Evolutionary conservation across 2,329 filamentous ascomycete species (phyloP).

Genomic region (Botrytis byssoidea): DNA sequence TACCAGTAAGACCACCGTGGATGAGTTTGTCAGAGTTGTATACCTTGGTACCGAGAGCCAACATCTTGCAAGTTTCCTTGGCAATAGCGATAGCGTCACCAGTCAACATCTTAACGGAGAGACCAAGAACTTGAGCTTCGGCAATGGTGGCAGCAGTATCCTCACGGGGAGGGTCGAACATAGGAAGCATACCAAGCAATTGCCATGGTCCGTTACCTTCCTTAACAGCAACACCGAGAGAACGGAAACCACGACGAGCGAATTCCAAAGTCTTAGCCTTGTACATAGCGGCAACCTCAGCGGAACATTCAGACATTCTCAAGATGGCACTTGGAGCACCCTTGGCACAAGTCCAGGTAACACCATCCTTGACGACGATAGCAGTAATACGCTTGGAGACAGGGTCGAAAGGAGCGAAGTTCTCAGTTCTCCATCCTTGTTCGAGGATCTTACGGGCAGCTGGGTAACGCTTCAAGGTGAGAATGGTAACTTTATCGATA

Average conservation of each 20-base stretch:
- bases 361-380: slow-evolving; percentile 65
- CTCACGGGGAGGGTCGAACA: slow-evolving; percentile 78
- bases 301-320: slow-evolving; percentile 64
- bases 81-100: slow-evolving; percentile 78
- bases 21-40: slow-evolving; percentile 79
- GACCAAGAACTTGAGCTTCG: slow-evolving; percentile 73
- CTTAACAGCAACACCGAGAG: slow-evolving; percentile 75
- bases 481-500: slow-evolving; percentile 76
- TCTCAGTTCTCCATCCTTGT: slow-evolving; percentile 73
- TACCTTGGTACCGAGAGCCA: slow-evolving; percentile 75
- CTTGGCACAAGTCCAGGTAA: slow-evolving; percentile 72
- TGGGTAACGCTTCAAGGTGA: slow-evolving; percentile 73
- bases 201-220: slow-evolving; percentile 71
- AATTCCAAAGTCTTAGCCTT: slow-evolving; percentile 72
- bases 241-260: slow-evolving; percentile 76
- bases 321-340: slow-evolving; percentile 76
- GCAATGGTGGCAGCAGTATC: slow-evolving; percentile 77
- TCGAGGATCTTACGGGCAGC: slow-evolving; percentile 74
- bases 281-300: slow-evolving; percentile 64
- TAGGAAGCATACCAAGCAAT: slow-evolving; percentile 72
- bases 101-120: slow-evolving; percentile 79
- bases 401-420: slow-evolving; percentile 75
- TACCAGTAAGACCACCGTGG: slow-evolving; percentile 70
- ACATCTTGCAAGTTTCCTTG: slow-evolving; percentile 81
- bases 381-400: slow-evolving; percentile 78